Conservation (phyloP, 306 rosid species). For the Senna siamea region DNA sequence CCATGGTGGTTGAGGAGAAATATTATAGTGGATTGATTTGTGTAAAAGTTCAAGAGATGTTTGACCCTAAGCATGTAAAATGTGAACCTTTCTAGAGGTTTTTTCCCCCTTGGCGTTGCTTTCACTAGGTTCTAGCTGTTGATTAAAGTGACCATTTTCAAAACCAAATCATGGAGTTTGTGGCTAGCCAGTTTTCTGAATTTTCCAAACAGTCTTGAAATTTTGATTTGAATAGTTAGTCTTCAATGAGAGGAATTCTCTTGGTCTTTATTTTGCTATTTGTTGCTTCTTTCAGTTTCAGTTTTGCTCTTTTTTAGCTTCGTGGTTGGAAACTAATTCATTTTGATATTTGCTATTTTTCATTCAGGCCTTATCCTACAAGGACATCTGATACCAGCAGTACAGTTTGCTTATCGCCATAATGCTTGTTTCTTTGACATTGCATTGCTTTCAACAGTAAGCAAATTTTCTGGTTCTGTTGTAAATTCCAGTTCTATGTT, state of each 20-base stretch:
- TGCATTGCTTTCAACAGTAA: conserved; percentile 81
- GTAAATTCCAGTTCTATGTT: no score
- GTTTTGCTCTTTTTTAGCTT: conserved; percentile 33
- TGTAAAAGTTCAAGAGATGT: not conserved
- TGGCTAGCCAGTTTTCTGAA: no score
- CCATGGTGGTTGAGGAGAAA: conserved; percentile 13
- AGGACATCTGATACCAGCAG: conserved; percentile 72
- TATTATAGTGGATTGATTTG: conserved; percentile 13
- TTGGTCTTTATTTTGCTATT: conserved; percentile 15
- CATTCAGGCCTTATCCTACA: conserved; percentile 75
- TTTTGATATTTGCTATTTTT: conserved; percentile 25
- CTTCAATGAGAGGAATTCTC: no score
- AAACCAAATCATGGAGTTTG: no score
- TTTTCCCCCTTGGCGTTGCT: not conserved
- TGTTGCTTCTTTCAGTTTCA: conserved; percentile 12
- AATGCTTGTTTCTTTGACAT: conserved; percentile 84
- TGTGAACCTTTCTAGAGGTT: not conserved
- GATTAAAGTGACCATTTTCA: no score
- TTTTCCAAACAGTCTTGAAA: no score
- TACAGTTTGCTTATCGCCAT: conserved; percentile 72
- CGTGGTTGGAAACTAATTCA: conserved; percentile 34
- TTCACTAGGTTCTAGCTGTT: no score
- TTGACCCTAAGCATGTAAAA: not conserved
- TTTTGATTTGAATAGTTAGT: no score
- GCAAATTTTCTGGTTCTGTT: conserved; percentile 39